Evolutionary conservation across 1,284 basidiomycete genomes (phyloP).

Genomic region (Ceratobasidium sp.): DNA sequence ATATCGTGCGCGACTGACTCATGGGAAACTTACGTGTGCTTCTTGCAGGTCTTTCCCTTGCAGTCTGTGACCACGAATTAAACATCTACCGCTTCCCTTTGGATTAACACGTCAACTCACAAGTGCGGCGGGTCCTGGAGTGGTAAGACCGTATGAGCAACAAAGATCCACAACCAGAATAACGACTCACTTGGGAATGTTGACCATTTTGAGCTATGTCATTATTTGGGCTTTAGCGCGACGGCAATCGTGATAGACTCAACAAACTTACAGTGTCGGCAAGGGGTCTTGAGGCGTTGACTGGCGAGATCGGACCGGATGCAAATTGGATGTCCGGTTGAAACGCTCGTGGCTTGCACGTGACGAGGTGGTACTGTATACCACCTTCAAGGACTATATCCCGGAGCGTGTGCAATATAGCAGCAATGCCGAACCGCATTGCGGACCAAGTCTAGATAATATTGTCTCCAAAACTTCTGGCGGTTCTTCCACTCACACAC

Average conservation of each 20-base stretch:
- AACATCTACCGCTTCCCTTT: constrained; percentile 30
- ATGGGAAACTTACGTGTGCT: constrained; percentile 85
- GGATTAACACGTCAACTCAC: constrained; percentile 59
- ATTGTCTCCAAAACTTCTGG: too few species aligned
- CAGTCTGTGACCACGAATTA: constrained; percentile 66
- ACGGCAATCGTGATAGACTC: not conserved
- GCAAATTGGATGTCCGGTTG: constrained; percentile 9
- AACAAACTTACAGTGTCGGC: constrained; percentile 1
- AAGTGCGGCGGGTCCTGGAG: constrained; percentile 79
- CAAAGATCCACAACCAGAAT: not conserved
- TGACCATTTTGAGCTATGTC: constrained; percentile 73
- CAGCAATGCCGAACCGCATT: too few species aligned
- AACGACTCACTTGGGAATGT: constrained; percentile 81
- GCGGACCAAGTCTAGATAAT: too few species aligned
- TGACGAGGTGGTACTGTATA: constrained; percentile 16
- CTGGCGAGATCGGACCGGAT: not conserved
- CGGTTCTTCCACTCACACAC: too few species aligned
- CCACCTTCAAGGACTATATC: too few species aligned
- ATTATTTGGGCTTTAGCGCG: not conserved
- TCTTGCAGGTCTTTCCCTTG: constrained; percentile 98
- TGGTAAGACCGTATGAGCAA: constrained; percentile 23
- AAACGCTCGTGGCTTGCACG: constrained; percentile 25
- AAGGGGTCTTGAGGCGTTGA: constrained; percentile 9
- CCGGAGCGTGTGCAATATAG: too few species aligned
- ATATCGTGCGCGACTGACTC: not conserved